Base-by-base conservation (phyloP, 2,329 filamentous ascomycete genomes). In the Epichloe coenophiala region DNA sequence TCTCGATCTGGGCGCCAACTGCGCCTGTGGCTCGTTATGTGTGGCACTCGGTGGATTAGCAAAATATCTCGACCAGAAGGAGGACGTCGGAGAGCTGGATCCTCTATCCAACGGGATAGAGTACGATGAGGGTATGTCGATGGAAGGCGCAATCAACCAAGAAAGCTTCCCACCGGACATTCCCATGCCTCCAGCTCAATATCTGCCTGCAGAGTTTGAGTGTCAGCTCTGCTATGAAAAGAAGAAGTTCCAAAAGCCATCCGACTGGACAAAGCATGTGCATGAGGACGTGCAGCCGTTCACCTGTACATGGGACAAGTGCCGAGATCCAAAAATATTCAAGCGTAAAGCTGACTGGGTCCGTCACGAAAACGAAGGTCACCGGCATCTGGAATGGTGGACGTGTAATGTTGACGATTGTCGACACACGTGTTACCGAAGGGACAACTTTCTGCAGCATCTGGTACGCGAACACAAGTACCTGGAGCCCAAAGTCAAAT, bases 321-420 rank as follows among this genome's bases (percentile, higher is more conserved):
- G 90, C 62, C 77, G 78, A 8, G 88, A 95, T 45, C 82, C 86
- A 17, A 95, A 94, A 66, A 89, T 88, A 37, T 96, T 95, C 73
- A 95, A 95, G 68, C 80, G 89, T 45, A 96, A 95, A 67, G 90
- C 90, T 13, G 90, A 96, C 63, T 96, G 90, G 90, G 88, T 95
- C 21, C 80, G 90, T 33, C 90, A 96, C 60, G 90, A 95, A 63
- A 95, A 91, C 58, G 90, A 96, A 66, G 82, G 86, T 27, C 90
- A 96, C 63, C 80, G 90, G 23, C 88, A 94, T 56, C 71, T 95
- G 3, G 89, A 95, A 61, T 93, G 87, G 82, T 96, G 89, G 89
- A 82, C 77, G 5, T 96, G 90, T 62, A 81, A 86, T 54, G 78
- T 89, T 19, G 77, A 83, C 4, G 88, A 91, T 55, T 95, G 90